Conservation (phyloP, 192 early-diverging fungal genomes). For the Pilobolus umbonatus region DNA sequence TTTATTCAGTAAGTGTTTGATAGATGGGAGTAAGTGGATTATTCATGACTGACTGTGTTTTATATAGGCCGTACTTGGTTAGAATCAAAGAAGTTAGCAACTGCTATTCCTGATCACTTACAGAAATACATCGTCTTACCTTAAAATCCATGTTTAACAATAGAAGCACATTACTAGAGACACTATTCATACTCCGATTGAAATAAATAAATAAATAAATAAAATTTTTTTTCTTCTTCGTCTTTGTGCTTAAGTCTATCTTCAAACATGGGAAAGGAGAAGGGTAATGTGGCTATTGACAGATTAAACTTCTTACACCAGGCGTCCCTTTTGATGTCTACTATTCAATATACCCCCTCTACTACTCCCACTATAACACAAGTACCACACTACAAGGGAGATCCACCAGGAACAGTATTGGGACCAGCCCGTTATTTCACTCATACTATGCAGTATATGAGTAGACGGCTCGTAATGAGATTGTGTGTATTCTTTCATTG, state of each 20-base stretch:
- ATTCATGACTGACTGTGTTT: neutral
- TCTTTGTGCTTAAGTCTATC: no score
- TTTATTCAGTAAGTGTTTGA: conserved; percentile 62
- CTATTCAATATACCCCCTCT: conserved; percentile 9
- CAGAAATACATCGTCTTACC: conserved; percentile 79
- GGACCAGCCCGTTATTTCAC: conserved; percentile 41
- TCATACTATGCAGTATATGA: conserved; percentile 43
- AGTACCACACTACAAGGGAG: neutral
- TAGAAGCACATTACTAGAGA: no score
- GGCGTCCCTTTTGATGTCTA: conserved; percentile 56
- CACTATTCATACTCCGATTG: no score
- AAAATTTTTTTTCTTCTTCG: no score
- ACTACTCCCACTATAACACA: conserved; percentile 1
- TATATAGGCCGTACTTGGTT: conserved; percentile 68
- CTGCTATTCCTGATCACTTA: conserved; percentile 78
- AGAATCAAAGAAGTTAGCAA: conserved; percentile 73
- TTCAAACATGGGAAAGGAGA: no score
- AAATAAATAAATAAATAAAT: no score
- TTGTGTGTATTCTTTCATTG: conserved; percentile 34
- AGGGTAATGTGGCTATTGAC: no score
- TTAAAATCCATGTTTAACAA: conserved; percentile 18
- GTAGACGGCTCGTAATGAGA: conserved; percentile 47
- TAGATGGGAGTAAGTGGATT: conserved; percentile 16
- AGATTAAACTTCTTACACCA: conserved; percentile 66
- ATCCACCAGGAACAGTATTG: neutral